Evolutionary conservation across 176 grass and related monocot genomes (phyloP), one percentile per base, ranked within the genome.

Genomic region (Aegilops umbellulata): DNA sequence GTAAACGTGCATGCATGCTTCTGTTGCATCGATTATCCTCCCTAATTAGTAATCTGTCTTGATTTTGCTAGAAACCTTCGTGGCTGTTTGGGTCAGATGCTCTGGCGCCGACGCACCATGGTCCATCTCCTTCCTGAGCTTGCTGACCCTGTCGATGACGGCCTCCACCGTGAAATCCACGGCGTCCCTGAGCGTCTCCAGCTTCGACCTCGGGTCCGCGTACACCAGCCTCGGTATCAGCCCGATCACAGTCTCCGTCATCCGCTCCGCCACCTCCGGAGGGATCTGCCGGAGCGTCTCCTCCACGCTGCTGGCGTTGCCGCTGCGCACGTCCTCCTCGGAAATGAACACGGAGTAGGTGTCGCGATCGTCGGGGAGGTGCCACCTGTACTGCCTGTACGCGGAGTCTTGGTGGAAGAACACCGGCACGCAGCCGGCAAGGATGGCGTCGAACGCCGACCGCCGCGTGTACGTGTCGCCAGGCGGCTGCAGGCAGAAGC

Each of bases 361-460:
- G 6, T 80, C 51, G 76, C 60, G 89, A 13, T 83, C 51, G 20
- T 93, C 61, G 2, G 95, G 90, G 6, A 94, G 80, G 89, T 97
- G 90, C 95, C 92, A 97, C 64, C 16, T 78, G 84, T 97, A 97
- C 81, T 94, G 92, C 8, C 57, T 75, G 68, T 92, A 86, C 3
- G 92, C 90, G 2, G 95, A 92, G 17, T 60, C 62, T 8, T 29
- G 73, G 86, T 91, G 86, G 78, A 97, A 97, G 84, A 97, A 97
- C 7, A 97, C 92, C 2, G 95, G 95, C 68, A 97, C 86, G 88
- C 95, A 97, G 27, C 92, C 92, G 1, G 92, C 86, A 15, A 95
- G 66, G 77, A 97, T 92, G 29, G 95, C 93, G 78, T 97, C 92
- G 60, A 97, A 97, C 36, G 89, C 80, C 6, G 95, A 97, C 32